These are phyloP conservation scores for Phaeotremella skinneri DNA, from an alignment of 768 basidiomycete genomes.

Conservation along the genomic window DNA sequence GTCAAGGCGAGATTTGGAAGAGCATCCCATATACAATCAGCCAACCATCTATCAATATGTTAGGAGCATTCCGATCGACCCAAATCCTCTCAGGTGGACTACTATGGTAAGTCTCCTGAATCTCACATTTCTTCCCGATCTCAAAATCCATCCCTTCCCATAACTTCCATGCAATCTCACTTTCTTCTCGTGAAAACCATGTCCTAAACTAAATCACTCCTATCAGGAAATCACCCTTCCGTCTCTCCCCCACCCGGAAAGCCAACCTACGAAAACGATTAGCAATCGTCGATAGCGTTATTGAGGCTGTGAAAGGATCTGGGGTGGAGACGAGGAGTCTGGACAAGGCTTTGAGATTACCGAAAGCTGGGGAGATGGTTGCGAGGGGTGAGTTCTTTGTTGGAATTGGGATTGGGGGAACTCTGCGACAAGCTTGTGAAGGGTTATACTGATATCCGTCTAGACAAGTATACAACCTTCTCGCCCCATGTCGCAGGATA, in stretches of 20 bases:
- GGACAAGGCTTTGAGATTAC: slow-evolving; percentile 73
- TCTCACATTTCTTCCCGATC: slow-evolving; percentile 10
- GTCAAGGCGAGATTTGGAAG: no score
- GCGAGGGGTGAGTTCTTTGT: slow-evolving; percentile 55
- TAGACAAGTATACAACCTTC: slow-evolving; percentile 94
- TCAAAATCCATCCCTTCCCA: background rate
- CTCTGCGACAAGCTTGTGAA: background rate
- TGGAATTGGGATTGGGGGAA: background rate
- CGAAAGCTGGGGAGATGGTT: slow-evolving; percentile 90
- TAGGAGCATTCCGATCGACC: slow-evolving; percentile 70
- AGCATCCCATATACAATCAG: no score
- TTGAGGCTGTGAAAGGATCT: slow-evolving; percentile 77
- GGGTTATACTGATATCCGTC: background rate
- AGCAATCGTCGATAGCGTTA: slow-evolving; percentile 89
- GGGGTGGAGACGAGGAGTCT: slow-evolving; percentile 63
- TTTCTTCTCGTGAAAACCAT: background rate
- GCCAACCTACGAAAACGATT: slow-evolving; percentile 84
- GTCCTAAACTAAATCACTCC: background rate
- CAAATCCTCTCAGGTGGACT: slow-evolving; percentile 63
- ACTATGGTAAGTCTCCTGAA: slow-evolving; percentile 63
- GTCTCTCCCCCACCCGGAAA: slow-evolving; percentile 84
- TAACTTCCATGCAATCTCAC: background rate
- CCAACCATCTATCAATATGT: slow-evolving; percentile 58
- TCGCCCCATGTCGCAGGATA: slow-evolving; percentile 68
- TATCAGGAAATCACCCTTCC: slow-evolving; percentile 89